These are phyloP conservation scores for Paecilomyces niveus DNA, from an alignment of 2,329 filamentous ascomycete species.

Conservation along the genomic window DNA sequence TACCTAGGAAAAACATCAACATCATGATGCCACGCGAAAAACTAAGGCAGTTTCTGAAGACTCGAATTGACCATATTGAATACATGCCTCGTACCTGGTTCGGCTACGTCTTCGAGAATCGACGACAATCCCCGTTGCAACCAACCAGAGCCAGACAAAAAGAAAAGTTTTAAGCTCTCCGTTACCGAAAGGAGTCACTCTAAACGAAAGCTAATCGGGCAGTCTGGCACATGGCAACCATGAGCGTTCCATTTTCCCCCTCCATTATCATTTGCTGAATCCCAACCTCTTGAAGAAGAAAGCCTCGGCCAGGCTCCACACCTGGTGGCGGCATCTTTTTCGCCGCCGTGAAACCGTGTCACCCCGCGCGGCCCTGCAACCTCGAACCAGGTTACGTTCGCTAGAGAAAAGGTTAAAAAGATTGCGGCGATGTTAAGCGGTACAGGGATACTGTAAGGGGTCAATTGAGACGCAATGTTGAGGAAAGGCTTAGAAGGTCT, in stretches of 20 bases:
- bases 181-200: neutral
- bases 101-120: no score
- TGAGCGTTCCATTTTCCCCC: neutral
- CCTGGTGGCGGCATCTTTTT: neutral
- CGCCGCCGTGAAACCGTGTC: neutral
- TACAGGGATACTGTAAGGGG: neutral
- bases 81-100: no score
- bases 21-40: no score
- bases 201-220: neutral
- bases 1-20: no score
- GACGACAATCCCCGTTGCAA: no score
- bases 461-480: neutral
- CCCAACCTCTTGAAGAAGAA: neutral
- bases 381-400: neutral
- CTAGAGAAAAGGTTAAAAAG: neutral
- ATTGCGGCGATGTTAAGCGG: neutral
- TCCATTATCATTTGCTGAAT: neutral
- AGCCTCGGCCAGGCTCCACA: neutral
- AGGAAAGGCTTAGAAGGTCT: neutral
- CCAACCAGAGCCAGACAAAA: neutral
- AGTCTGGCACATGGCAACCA: neutral
- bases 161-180: neutral
- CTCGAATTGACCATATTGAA: no score
- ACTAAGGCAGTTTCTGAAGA: no score
- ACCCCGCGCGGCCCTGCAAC: neutral